Conservation (phyloP, 139 green algal species). For the Picochlorum sp. region DNA sequence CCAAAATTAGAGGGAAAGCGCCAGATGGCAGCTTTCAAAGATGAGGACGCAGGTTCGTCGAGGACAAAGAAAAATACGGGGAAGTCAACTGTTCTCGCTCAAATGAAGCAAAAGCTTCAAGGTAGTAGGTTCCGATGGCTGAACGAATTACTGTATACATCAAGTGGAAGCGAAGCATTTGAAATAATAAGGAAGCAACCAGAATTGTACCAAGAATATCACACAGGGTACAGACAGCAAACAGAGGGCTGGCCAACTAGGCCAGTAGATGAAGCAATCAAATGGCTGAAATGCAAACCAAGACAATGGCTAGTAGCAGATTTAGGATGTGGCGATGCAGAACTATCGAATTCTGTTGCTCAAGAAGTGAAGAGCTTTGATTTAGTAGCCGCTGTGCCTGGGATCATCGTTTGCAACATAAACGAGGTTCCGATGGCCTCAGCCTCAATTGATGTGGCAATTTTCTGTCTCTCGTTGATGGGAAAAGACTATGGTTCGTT, state of each 20-base stretch:
- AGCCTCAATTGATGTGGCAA: constrained; percentile 58
- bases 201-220: constrained; percentile 74
- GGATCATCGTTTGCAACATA: constrained; percentile 92
- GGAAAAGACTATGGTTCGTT: constrained; percentile 80
- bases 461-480: constrained; percentile 97
- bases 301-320: constrained; percentile 59
- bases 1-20: no score
- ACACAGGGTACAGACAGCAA: constrained; percentile 76
- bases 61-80: neutral
- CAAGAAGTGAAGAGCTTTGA: constrained; percentile 81
- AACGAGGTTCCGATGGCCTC: constrained; percentile 31
- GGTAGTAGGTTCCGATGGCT: constrained; percentile 84
- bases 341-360: constrained; percentile 43
- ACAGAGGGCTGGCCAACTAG: constrained; percentile 71
- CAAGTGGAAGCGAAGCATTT: constrained; percentile 41
- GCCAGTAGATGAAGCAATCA: constrained; percentile 66
- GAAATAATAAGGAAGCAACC: constrained; percentile 51
- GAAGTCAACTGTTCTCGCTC: constrained; percentile 37
- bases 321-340: constrained; percentile 90
- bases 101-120: constrained; percentile 56
- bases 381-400: constrained; percentile 59
- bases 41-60: no score
- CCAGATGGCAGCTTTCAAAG: no score
- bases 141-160: constrained; percentile 95
- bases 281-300: constrained; percentile 39